Base-by-base conservation (phyloP, 177 flowering plant genomes). In the Vitis hybrid region DNA sequence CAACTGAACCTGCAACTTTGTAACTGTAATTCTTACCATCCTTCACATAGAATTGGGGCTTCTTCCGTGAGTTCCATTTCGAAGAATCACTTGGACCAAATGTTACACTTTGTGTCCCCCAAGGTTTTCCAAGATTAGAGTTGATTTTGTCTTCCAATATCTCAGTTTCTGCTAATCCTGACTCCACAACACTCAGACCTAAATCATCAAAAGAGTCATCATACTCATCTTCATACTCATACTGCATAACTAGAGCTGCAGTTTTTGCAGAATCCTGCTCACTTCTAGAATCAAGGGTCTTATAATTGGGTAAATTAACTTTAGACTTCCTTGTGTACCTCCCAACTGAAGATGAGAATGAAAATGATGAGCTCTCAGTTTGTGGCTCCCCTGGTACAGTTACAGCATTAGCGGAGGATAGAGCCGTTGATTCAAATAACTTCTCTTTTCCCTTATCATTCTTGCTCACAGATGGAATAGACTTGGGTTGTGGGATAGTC, bases 11-110 rank as follows among this genome's bases (percentile, higher is more conserved):
- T 15, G 86, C 86, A 48, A 94, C 97, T 79, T 92, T 92, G 84
- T 96, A 96, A 68, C 97, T 89, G 75, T 96, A 96, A 62, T 94
- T 94, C 82, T 89, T 96, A 57, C 99, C 99, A 77, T 96, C 99
- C 78, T 94, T 96, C 49, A 94, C 99, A 76, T 77, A 96, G 76
- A 75, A 96, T 61, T 94, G 98, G 16, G 98, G 97, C 67, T 77
- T 87, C 81, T 83, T 87, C 58, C 81, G 76, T 1, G 92, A 85
- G 19, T 75, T 77, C 99, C 94, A 92, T 79, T 78, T 91, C 33
- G 90, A 65, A 71, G 81, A 56, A 39, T 71, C 39, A 67, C 64
- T 69, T 15, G 74, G 71, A 51, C 77, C 70, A 16, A 79, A 52
- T 70, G 21, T 73, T 71, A 72, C 89, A 51, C 56, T 52, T 65